Evolutionary conservation across 805 yeast species (phyloP).

Genomic region (Lipomyces yamanashiensis): DNA sequence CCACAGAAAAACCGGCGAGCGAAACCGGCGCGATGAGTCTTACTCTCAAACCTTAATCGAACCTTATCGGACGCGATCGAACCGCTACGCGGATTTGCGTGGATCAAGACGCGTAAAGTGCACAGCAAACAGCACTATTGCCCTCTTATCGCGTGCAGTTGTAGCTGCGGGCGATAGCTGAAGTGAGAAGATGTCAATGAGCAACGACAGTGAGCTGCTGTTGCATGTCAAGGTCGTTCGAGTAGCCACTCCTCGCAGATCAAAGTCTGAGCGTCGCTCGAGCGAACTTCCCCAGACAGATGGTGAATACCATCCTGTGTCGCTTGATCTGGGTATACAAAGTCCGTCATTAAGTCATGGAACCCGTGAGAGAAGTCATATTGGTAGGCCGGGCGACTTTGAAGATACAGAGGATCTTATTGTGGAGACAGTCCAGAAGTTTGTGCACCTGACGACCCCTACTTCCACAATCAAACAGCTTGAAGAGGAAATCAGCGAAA

Average conservation of each 20-base stretch:
- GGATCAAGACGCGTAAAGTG: neutral
- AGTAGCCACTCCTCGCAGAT: neutral
- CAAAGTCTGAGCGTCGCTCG: neutral
- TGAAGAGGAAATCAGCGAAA: slow-evolving; percentile 19
- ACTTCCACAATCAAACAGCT: slow-evolving; percentile 12
- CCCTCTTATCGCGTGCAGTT: no score
- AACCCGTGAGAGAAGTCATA: neutral
- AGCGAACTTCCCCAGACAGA: neutral
- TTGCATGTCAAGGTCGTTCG: slow-evolving; percentile 13
- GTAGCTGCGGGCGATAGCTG: neutral
- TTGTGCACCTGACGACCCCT: slow-evolving; percentile 23
- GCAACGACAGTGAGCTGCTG: neutral
- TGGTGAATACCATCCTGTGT: neutral
- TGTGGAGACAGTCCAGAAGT: slow-evolving; percentile 9
- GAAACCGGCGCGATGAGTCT: slow-evolving; percentile 3
- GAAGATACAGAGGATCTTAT: neutral
- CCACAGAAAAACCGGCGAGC: slow-evolving; percentile 8
- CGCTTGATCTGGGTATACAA: neutral
- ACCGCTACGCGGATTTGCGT: neutral
- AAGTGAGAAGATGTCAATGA: neutral
- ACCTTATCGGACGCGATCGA: neutral
- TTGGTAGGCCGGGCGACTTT: neutral
- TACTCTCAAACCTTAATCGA: neutral
- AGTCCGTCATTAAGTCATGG: neutral
- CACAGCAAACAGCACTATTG: no score